phyloP scores from a whole-genome alignment of 495 filamentous ascomycete species.

The Aspergillus heteromorphus region DNA sequence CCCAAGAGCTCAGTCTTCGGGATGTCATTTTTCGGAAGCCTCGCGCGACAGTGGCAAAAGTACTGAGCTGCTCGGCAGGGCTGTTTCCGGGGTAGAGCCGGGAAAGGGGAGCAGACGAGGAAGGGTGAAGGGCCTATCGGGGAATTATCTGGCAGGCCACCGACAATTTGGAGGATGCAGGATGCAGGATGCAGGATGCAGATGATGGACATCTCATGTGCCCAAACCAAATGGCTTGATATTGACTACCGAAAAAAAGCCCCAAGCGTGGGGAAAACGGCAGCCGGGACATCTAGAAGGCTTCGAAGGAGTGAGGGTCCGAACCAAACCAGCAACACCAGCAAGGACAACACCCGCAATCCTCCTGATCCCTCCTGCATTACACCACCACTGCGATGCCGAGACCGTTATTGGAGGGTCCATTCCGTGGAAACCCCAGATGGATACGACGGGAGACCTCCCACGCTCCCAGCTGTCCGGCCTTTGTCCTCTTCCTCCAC shows the following conservation, averaged over 20 bases:
- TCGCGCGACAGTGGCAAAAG: slow-evolving; percentile 5
- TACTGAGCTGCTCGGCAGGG: neutral
- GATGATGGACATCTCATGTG: neutral
- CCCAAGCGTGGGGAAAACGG: neutral
- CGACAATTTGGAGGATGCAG: no score
- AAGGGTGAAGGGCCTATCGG: neutral
- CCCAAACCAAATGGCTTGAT: neutral
- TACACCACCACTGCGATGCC: slow-evolving; percentile 23
- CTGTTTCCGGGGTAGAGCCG: neutral
- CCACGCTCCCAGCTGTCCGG: neutral
- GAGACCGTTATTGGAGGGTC: slow-evolving; percentile 17
- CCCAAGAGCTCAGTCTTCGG: slow-evolving; percentile 3
- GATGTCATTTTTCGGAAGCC: slow-evolving; percentile 17
- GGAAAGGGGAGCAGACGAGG: no score
- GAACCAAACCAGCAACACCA: neutral
- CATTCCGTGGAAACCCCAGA: slow-evolving; percentile 5
- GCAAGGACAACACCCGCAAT: slow-evolving; percentile 4
- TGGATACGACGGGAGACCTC: slow-evolving; percentile 7
- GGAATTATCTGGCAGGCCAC: neutral
- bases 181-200: neutral
- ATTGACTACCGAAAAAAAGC: slow-evolving; percentile 1
- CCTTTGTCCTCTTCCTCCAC: neutral
- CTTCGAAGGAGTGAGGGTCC: slow-evolving; percentile 1
- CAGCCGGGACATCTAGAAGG: neutral
- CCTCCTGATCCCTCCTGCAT: no score